Percentiles rank a stretch among this genome's conserved stretches.
Evolutionary conservation across 441 rosid genomes (phyloP).

Genomic region (Hura crepitans): DNA sequence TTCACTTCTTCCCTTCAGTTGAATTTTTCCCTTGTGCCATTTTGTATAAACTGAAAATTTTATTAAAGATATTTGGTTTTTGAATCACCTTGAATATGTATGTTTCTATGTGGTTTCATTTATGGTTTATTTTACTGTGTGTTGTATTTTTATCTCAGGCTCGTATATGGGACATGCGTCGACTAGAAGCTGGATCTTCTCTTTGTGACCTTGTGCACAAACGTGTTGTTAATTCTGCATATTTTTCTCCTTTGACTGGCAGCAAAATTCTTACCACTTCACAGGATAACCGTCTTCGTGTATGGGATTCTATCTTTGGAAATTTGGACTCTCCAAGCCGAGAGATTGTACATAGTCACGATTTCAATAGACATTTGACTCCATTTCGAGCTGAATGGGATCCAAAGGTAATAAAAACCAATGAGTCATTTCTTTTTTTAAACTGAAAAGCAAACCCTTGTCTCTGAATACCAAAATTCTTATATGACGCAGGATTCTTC

Average conservation of each 20-base stretch:
- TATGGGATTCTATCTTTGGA: conserved; percentile 88
- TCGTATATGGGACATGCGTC: conserved; percentile 89
- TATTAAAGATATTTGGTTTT: not conserved
- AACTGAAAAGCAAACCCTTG: not conserved
- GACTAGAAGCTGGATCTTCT: conserved; percentile 53
- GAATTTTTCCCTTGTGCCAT: not conserved
- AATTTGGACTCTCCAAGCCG: conserved; percentile 76
- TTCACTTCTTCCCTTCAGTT: not conserved
- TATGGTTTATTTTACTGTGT: not conserved
- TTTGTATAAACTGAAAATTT: not conserved
- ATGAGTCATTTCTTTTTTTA: not conserved
- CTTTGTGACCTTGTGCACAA: conserved; percentile 59
- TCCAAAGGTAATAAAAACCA: conserved; percentile 54
- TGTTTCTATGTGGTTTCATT: not conserved
- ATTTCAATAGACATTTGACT: conserved; percentile 84
- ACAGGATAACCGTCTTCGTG: conserved; percentile 80
- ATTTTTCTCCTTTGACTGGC: conserved; percentile 83
- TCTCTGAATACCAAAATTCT: not conserved
- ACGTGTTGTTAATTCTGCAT: conserved; percentile 92
- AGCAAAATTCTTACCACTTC: conserved; percentile 80
- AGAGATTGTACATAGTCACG: conserved; percentile 97
- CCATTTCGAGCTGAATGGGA: conserved; percentile 98
- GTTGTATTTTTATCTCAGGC: conserved; percentile 49
- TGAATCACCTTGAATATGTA: not conserved
- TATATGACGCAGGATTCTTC: conserved; percentile 62